phyloP scores from a whole-genome alignment of 768 basidiomycete species.

The Kwoniella mangroviensis region DNA sequence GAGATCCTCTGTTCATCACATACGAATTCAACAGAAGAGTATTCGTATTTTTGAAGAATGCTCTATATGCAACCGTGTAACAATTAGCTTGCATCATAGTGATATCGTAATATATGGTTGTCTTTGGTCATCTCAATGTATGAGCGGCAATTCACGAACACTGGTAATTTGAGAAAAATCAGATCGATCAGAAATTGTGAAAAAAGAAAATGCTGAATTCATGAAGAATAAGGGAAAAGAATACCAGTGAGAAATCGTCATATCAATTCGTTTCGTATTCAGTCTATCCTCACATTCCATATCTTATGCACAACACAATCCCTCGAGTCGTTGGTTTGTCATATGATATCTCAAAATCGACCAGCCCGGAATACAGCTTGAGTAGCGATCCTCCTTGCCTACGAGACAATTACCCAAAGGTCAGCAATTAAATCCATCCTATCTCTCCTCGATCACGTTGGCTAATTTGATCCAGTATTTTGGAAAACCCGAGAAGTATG shows the following conservation, averaged over 20 bases:
- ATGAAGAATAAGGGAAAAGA: background rate
- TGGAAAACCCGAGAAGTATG: too few relatives aligned
- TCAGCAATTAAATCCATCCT: background rate
- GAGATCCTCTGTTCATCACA: background rate
- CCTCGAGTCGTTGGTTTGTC: background rate
- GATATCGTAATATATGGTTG: too few relatives aligned
- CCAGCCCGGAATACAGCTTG: constrained; percentile 49
- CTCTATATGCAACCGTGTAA: background rate
- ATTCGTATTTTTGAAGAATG: background rate
- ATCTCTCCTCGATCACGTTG: too few relatives aligned
- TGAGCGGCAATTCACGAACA: too few relatives aligned
- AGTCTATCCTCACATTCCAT: background rate
- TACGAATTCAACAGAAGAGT: background rate
- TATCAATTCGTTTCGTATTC: background rate
- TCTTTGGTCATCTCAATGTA: too few relatives aligned
- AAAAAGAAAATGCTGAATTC: background rate
- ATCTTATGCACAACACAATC: background rate
- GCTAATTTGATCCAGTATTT: too few relatives aligned
- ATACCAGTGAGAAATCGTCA: background rate
- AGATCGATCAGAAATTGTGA: background rate
- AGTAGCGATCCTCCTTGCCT: constrained; percentile 58
- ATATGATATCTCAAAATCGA: constrained; percentile 25
- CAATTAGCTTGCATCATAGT: background rate
- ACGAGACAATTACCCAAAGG: background rate
- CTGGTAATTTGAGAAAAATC: too few relatives aligned